These are phyloP conservation scores for Elsinoe perseae DNA, from an alignment of 2,329 filamentous ascomycete species.

Conservation along the genomic window DNA sequence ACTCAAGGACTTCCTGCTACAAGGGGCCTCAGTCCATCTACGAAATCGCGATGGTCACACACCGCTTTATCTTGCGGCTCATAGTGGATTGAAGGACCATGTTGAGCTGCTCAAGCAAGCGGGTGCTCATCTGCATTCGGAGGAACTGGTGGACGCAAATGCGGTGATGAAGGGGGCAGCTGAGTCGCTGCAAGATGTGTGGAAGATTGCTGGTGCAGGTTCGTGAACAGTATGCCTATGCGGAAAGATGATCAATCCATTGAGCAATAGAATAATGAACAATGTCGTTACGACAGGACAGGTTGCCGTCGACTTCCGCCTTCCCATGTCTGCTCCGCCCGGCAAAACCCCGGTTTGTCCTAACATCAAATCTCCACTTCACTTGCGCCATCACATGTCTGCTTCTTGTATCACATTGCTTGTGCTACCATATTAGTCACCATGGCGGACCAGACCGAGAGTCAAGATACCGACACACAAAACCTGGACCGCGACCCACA, in stretches of 20 bases:
- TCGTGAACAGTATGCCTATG: background rate
- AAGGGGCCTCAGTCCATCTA: slow-evolving; percentile 52
- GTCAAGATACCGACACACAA: slow-evolving; percentile 15
- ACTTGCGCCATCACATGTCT: slow-evolving; percentile 6
- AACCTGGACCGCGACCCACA: slow-evolving; percentile 11
- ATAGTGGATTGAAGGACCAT: slow-evolving; percentile 48
- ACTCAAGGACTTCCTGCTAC: slow-evolving; percentile 47
- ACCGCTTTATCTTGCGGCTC: slow-evolving; percentile 52
- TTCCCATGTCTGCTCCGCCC: background rate
- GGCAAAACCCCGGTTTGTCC: slow-evolving; percentile 1
- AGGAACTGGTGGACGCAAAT: slow-evolving; percentile 40
- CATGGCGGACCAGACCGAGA: slow-evolving; percentile 9
- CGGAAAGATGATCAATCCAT: background rate
- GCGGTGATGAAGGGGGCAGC: slow-evolving; percentile 39
- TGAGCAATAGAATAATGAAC: background rate
- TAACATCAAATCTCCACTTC: background rate
- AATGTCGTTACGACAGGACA: background rate
- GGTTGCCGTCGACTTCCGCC: background rate
- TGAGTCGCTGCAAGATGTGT: slow-evolving; percentile 16
- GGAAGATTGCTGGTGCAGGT: slow-evolving; percentile 16
- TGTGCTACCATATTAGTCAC: slow-evolving; percentile 9
- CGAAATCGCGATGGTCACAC: slow-evolving; percentile 52
- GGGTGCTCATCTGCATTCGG: slow-evolving; percentile 52
- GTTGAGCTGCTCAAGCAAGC: slow-evolving; percentile 48
- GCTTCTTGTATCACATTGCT: slow-evolving; percentile 1